Percentiles rank a stretch among this genome's conserved stretches.
Evolutionary conservation across 2,329 filamentous ascomycete species (phyloP).

Genomic region (Septoria petroselini): DNA sequence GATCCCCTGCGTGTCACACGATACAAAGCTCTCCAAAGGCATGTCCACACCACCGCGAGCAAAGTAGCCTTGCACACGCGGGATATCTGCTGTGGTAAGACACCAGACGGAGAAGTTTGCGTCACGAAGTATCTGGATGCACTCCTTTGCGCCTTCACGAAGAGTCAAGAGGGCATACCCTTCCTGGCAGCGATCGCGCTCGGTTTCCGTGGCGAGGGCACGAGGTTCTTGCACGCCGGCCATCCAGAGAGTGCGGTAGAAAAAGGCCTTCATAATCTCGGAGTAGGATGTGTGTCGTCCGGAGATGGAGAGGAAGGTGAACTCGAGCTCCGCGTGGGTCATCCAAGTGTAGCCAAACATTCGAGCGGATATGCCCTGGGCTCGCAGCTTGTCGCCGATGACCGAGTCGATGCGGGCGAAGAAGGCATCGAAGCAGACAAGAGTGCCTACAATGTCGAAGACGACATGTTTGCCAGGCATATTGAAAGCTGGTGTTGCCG

Average conservation of each 20-base stretch:
- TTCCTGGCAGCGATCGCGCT: constrained; percentile 42
- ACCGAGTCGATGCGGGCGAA: constrained; percentile 43
- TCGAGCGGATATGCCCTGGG: constrained; percentile 42
- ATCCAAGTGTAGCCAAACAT: constrained; percentile 51
- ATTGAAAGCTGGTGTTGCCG: background rate
- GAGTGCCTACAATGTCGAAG: constrained; percentile 52
- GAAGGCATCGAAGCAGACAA: constrained; percentile 48
- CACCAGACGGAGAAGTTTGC: constrained; percentile 54
- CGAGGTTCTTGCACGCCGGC: constrained; percentile 47
- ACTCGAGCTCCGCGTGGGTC: constrained; percentile 50
- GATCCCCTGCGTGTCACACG: constrained; percentile 50
- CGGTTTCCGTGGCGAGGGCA: constrained; percentile 44
- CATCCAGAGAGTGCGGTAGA: constrained; percentile 50
- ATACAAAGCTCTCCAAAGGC: constrained; percentile 51
- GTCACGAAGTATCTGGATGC: constrained; percentile 44
- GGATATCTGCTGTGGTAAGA: constrained; percentile 52
- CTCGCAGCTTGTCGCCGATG: constrained; percentile 44
- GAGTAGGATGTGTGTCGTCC: constrained; percentile 46
- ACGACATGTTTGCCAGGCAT: constrained; percentile 33
- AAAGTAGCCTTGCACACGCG: constrained; percentile 54
- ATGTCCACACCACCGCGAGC: constrained; percentile 49
- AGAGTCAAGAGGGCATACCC: constrained; percentile 39
- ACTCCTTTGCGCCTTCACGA: constrained; percentile 44
- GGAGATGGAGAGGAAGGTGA: constrained; percentile 49
- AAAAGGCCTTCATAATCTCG: constrained; percentile 45